phyloP scores from a whole-genome alignment of 2,329 filamentous ascomycete species.

The Alternaria novae-zelandiae region DNA sequence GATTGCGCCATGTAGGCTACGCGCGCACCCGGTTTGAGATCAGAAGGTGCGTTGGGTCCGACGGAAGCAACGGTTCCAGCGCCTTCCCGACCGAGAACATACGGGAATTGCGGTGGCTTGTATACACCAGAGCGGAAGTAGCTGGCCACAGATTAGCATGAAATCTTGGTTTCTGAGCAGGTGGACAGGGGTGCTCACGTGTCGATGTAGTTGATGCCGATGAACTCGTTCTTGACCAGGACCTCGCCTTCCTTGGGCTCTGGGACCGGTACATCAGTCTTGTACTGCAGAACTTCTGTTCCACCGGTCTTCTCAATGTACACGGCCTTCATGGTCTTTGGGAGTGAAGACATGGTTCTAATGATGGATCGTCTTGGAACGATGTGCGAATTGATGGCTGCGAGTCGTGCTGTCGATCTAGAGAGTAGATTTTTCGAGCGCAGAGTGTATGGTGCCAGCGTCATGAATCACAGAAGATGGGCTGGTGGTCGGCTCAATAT shows the following conservation, averaged over 20 bases:
- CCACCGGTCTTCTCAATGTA: conserved; percentile 75
- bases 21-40: conserved; percentile 69
- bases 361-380: conserved; percentile 7
- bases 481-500: not conserved
- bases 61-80: conserved; percentile 72
- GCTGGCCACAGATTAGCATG: conserved; percentile 37
- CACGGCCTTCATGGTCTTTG: conserved; percentile 75
- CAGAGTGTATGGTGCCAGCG: conserved; percentile 13
- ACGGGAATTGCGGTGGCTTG: conserved; percentile 69
- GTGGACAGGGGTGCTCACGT: conserved; percentile 57
- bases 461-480: conserved; percentile 19
- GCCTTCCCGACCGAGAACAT: conserved; percentile 80
- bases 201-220: conserved; percentile 89
- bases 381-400: conserved; percentile 24
- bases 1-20: conserved; percentile 71
- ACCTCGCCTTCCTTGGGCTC: conserved; percentile 71
- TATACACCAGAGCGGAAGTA: conserved; percentile 91
- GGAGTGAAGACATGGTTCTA: conserved; percentile 58
- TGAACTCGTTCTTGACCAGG: conserved; percentile 79
- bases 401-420: conserved; percentile 20
- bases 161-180: not conserved
- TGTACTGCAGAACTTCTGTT: conserved; percentile 73
- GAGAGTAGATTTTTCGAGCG: conserved; percentile 13
- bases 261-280: conserved; percentile 74
- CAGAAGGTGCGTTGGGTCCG: conserved; percentile 59